phyloP scores from a whole-genome alignment of 148 eudicot genomes.

The Rhododendron ferrugineum region DNA sequence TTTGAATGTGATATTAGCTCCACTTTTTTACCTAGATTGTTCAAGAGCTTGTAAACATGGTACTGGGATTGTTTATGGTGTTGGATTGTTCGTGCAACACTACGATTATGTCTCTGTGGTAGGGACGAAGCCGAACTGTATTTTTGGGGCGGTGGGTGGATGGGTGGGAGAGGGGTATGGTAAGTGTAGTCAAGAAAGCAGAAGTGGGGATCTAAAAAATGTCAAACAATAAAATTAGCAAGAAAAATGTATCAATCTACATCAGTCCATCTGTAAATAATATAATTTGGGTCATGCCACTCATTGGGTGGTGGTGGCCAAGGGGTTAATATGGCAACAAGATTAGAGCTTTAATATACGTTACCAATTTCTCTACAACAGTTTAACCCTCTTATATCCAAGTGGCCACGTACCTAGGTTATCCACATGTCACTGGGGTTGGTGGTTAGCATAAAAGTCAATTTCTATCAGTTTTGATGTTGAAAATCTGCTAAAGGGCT shows the following conservation, averaged over 20 bases:
- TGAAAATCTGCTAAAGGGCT: neutral
- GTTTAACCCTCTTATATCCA: neutral
- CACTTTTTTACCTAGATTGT: neutral
- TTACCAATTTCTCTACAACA: neutral
- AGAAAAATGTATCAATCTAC: no score
- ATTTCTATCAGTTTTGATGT: neutral
- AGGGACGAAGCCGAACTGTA: no score
- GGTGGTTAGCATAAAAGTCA: neutral
- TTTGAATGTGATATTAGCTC: neutral
- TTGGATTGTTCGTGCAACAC: neutral
- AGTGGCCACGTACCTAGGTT: neutral
- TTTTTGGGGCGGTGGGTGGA: no score
- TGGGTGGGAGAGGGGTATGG: no score
- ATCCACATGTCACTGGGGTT: neutral
- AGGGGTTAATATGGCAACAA: neutral
- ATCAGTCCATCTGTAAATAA: no score
- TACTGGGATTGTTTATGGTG: neutral
- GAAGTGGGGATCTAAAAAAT: no score
- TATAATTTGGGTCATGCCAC: no score
- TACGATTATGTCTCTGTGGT: no score
- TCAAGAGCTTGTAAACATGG: neutral
- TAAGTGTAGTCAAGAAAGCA: no score
- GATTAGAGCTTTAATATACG: neutral
- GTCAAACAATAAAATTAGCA: no score
- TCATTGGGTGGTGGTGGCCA: neutral